phyloP scores from a whole-genome alignment of 2,329 filamentous ascomycete genomes.

The Dothistroma pini region DNA sequence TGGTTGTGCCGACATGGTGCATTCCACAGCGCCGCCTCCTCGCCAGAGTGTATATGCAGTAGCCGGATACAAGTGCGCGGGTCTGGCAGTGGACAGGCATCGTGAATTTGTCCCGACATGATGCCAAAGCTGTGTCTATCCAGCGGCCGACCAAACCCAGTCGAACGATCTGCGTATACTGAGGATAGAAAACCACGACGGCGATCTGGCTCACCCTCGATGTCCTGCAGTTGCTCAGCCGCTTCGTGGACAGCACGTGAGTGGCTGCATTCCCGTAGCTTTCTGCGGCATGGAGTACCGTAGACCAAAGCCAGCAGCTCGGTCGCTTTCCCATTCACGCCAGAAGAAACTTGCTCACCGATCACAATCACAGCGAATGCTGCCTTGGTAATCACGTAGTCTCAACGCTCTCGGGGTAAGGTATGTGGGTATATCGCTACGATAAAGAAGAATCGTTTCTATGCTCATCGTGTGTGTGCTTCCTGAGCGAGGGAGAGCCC shows the following conservation, averaged over 20 bases:
- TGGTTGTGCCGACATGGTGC: background rate
- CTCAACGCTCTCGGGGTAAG: background rate
- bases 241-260: too few relatives aligned
- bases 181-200: too few relatives aligned
- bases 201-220: too few relatives aligned
- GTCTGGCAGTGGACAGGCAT: background rate
- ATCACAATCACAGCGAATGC: background rate
- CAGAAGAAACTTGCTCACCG: too few relatives aligned
- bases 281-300: too few relatives aligned
- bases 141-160: too few relatives aligned
- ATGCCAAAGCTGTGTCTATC: background rate
- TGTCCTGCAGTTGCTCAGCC: too few relatives aligned
- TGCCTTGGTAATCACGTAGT: background rate
- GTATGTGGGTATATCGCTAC: background rate
- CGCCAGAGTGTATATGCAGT: background rate
- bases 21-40: background rate
- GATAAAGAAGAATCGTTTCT: slow-evolving; percentile 1
- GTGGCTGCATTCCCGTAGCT: too few relatives aligned
- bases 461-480: background rate
- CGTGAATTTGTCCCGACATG: background rate
- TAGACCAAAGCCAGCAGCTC: background rate
- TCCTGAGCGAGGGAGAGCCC: background rate
- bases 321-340: background rate
- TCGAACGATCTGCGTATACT: too few relatives aligned
- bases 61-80: background rate